Evolutionary conservation across 306 rosid genomes (phyloP).

Genomic region (Vigna radiata): DNA sequence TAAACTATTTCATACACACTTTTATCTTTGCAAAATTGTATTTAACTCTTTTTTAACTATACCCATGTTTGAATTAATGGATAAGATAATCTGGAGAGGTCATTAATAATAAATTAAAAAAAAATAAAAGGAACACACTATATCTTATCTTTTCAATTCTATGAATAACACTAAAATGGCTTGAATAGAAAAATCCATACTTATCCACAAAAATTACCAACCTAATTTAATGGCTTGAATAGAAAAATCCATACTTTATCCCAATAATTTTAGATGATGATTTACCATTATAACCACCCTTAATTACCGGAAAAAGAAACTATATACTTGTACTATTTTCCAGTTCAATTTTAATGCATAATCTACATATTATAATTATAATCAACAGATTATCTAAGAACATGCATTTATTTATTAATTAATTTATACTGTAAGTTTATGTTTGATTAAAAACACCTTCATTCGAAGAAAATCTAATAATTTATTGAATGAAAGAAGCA

Average conservation of each 20-base stretch:
- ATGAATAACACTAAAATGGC: not conserved
- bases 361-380: not conserved
- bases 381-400: not conserved
- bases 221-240: not conserved
- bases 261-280: not conserved
- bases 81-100: not conserved
- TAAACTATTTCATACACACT: not conserved
- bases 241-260: not conserved
- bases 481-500: not conserved
- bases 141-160: not conserved
- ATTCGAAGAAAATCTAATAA: too few species aligned
- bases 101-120: not conserved
- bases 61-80: not conserved
- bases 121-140: not conserved
- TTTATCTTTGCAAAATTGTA: not conserved
- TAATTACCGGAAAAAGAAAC: not conserved
- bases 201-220: not conserved
- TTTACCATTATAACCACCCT: not conserved
- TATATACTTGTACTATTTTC: too few species aligned
- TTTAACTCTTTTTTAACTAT: not conserved
- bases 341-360: not conserved
- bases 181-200: not conserved
- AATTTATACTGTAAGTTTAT: too few species aligned
- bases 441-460: not conserved
- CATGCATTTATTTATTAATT: not conserved